These are phyloP conservation scores for Tolypocladium endophyticum DNA, from an alignment of 2,329 filamentous ascomycete genomes.

Conservation along the genomic window DNA sequence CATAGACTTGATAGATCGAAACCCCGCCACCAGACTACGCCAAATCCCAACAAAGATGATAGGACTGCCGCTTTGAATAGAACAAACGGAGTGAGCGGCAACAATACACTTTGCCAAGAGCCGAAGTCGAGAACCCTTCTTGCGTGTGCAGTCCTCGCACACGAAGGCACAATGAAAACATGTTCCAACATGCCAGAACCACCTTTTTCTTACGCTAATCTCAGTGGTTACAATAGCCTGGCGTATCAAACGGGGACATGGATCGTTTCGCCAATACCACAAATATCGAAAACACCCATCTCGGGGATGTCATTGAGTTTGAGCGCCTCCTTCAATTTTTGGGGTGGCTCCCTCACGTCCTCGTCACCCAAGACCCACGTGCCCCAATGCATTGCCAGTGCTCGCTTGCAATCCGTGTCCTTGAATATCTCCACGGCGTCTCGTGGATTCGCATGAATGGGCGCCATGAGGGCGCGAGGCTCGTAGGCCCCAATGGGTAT, in stretches of 20 bases:
- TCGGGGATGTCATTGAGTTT: slow-evolving; percentile 51
- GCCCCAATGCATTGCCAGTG: slow-evolving; percentile 79
- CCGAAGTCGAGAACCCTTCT: too few relatives aligned
- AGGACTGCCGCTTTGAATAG: too few relatives aligned
- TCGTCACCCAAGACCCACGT: slow-evolving; percentile 73
- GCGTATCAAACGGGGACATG: background rate
- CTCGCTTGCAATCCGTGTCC: slow-evolving; percentile 65
- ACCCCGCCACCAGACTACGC: too few relatives aligned
- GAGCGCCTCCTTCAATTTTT: slow-evolving; percentile 57
- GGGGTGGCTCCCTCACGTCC: slow-evolving; percentile 68
- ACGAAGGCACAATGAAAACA: too few relatives aligned
- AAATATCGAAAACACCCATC: slow-evolving; percentile 62
- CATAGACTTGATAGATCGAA: too few relatives aligned
- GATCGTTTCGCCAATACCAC: slow-evolving; percentile 65
- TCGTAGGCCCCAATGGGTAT: slow-evolving; percentile 81
- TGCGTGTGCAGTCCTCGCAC: too few relatives aligned
- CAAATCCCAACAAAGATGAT: too few relatives aligned
- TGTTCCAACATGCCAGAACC: background rate
- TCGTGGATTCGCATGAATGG: slow-evolving; percentile 69
- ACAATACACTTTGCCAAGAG: too few relatives aligned
- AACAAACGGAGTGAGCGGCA: too few relatives aligned
- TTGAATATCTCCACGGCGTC: slow-evolving; percentile 76
- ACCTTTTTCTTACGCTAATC: background rate
- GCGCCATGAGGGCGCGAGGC: slow-evolving; percentile 57
- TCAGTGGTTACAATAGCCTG: background rate